Percentiles rank a stretch among this genome's conserved stretches.
phyloP scores from a whole-genome alignment of 2,329 filamentous ascomycete species.

The Fusarium newnesense region DNA sequence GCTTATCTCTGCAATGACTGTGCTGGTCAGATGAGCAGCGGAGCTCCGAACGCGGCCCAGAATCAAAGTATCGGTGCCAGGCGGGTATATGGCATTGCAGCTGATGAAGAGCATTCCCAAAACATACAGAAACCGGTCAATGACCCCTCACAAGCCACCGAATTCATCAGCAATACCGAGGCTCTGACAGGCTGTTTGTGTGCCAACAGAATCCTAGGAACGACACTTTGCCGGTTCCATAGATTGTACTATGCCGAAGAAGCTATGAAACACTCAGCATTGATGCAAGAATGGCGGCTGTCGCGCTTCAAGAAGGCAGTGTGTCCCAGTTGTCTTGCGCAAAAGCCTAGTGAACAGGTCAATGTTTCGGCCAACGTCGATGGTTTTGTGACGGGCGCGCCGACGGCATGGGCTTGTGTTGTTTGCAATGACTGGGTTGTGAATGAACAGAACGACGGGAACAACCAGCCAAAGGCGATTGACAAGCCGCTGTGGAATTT shows the following conservation, averaged over 20 bases:
- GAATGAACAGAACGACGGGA: slow-evolving; percentile 37
- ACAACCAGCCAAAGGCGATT: slow-evolving; percentile 32
- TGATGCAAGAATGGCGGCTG: slow-evolving; percentile 44
- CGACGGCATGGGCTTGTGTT: slow-evolving; percentile 48
- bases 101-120: not conserved
- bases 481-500: slow-evolving; percentile 31
- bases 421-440: slow-evolving; percentile 48
- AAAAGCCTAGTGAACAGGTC: slow-evolving; percentile 14
- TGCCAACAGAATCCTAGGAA: slow-evolving; percentile 48
- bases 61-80: slow-evolving; percentile 25
- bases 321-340: slow-evolving; percentile 48
- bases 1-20: slow-evolving; percentile 51
- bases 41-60: not conserved
- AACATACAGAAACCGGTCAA: not conserved
- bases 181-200: slow-evolving; percentile 53
- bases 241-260: slow-evolving; percentile 45
- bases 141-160: not conserved
- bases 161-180: slow-evolving; percentile 15
- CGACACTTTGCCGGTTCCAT: slow-evolving; percentile 50
- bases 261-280: slow-evolving; percentile 33
- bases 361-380: slow-evolving; percentile 30
- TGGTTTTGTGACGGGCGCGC: slow-evolving; percentile 12
- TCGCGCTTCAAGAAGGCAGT: slow-evolving; percentile 34
- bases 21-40: slow-evolving; percentile 14
- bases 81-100: slow-evolving; percentile 43